Base-by-base conservation (phyloP, 2,329 filamentous ascomycete species). In the Cladophialophora exuberans region DNA sequence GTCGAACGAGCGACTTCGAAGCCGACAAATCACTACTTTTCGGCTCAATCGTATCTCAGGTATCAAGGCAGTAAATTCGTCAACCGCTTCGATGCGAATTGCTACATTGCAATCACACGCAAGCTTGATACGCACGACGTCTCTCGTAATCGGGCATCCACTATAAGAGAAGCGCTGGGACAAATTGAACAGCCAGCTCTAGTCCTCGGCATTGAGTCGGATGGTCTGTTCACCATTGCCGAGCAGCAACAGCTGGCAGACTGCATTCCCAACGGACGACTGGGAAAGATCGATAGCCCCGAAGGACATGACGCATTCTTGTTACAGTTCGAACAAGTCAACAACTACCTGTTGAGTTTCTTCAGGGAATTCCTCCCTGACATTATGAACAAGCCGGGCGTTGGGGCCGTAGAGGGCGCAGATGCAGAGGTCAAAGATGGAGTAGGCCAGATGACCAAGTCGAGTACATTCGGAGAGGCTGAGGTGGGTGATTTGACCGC, bases 31-130 rank as follows among this genome's bases (percentile, higher is more conserved):
- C 94, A 90, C n/a, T 97, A 97, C 73, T 99, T 97, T 74, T 97
- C 94, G 0, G 94, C 94, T 0, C 94, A 99, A 71, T 97, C 92
- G 0, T 99, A 99, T 73, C 83, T 99, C 38, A 88, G 94, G 17
- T 99, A 99, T 73, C 94, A 99, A 73, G 93, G 91, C 52, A 83
- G 87, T 65, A 99, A 99, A 72, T 99, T 99, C 66, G 94, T 97
- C 65, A 91, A 89, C 72, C 88, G 94, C 7, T 99, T 97, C 71
- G 94, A 99, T 72, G 90, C 91, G 66, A 99, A 99, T 72, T 99
- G 94, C 76, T 99, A 99, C 76, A 97, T 99, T 64, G 92, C 94
- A 63, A 97, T 99, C 73, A 97, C 94, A 3, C 88, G 94, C 66
- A 99, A 99, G 73, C 83, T 99, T 13, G 94, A 99, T 70, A 97